Percentiles rank a stretch among this genome's conserved stretches.
Conservation (phyloP, 768 basidiomycete genomes). For the Suillus subluteus region DNA sequence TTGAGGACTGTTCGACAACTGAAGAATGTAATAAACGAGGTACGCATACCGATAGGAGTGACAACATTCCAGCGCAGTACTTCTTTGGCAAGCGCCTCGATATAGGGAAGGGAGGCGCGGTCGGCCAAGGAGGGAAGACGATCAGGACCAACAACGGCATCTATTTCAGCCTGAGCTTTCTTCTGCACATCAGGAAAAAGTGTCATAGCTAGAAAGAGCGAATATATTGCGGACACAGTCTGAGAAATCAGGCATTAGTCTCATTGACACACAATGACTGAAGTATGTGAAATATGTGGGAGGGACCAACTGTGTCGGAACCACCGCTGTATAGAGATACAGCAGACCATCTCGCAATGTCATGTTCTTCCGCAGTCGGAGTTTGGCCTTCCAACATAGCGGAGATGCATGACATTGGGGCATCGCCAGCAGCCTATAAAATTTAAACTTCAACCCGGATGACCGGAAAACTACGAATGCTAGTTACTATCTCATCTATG, state of each 20-base stretch:
- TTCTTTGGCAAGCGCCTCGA: slow-evolving; percentile 64
- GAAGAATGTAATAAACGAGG: slow-evolving; percentile 48
- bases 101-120: slow-evolving; percentile 60
- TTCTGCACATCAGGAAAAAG: slow-evolving; percentile 57
- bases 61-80: slow-evolving; percentile 48
- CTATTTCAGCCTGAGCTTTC: slow-evolving; percentile 67
- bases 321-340: slow-evolving; percentile 62
- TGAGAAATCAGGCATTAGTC: slow-evolving; percentile 25
- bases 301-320: slow-evolving; percentile 43
- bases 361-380: background rate
- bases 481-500: slow-evolving; percentile 59
- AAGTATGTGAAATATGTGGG: no score
- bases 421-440: slow-evolving; percentile 54
- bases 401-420: slow-evolving; percentile 57
- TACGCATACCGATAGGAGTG: slow-evolving; percentile 42
- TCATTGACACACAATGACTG: no score
- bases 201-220: slow-evolving; percentile 65
- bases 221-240: slow-evolving; percentile 65
- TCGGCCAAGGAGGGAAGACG: slow-evolving; percentile 64
- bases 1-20: slow-evolving; percentile 36
- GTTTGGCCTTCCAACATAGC: slow-evolving; percentile 42
- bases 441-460: background rate
- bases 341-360: slow-evolving; percentile 22
- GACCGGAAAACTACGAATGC: background rate
- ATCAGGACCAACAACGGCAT: slow-evolving; percentile 58